Percentiles rank a stretch among this genome's conserved stretches.
phyloP scores from a whole-genome alignment of 129 eudicot genomes.

The Flaveria sonorensis region DNA sequence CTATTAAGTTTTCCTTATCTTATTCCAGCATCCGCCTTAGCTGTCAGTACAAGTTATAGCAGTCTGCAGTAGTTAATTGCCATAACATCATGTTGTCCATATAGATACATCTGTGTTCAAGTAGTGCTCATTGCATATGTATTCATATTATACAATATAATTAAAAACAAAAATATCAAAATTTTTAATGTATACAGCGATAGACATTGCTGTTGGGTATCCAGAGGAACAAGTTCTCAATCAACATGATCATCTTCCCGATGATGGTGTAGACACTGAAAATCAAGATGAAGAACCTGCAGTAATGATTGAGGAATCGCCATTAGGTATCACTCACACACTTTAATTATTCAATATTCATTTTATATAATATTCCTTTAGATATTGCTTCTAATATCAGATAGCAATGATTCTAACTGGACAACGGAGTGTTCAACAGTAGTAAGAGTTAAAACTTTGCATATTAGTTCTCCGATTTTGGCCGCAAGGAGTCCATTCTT shows the following conservation, averaged over 20 bases:
- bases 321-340: conserved; percentile 28
- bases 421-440: conserved; percentile 49
- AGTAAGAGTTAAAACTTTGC: conserved; percentile 54
- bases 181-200: conserved; percentile 21
- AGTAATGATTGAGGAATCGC: conserved; percentile 63
- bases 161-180: not conserved
- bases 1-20: no score
- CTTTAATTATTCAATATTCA: not conserved
- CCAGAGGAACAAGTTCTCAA: conserved; percentile 56
- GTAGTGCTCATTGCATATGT: not conserved
- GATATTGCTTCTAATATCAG: conserved; percentile 17
- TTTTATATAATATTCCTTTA: not conserved
- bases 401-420: conserved; percentile 38
- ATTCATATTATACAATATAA: not conserved
- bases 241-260: conserved; percentile 34
- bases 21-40: no score
- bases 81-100: no score
- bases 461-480: conserved; percentile 77
- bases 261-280: conserved; percentile 55
- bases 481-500: conserved; percentile 92
- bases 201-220: conserved; percentile 39
- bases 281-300: conserved; percentile 63
- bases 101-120: no score
- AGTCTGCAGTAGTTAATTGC: no score
- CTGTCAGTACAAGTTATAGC: no score